These are phyloP conservation scores for Phytophthora sojae DNA, from an alignment of 352 stramenopile genomes.

Conservation along the genomic window DNA sequence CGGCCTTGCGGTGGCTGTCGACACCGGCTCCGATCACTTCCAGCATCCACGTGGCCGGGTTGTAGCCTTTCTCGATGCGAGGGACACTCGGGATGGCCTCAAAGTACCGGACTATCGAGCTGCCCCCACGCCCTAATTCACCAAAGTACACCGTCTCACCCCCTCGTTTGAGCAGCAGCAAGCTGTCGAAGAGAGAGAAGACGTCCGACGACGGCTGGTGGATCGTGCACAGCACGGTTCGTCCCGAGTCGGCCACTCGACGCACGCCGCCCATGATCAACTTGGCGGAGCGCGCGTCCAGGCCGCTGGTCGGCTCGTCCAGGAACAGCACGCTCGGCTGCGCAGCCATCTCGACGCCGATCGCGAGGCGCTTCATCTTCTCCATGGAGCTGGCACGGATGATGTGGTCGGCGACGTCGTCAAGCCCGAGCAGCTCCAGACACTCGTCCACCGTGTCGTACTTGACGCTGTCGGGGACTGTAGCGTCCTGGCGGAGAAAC, in stretches of 20 bases:
- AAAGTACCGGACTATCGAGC: neutral
- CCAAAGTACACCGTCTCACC: conserved; percentile 10
- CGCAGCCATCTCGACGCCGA: conserved; percentile 9
- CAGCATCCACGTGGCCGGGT: conserved; percentile 7
- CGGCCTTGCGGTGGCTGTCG: neutral
- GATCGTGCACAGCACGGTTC: conserved; percentile 8
- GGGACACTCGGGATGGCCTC: conserved; percentile 1
- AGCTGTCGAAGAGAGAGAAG: conserved; percentile 7
- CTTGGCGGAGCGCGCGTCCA: conserved; percentile 2
- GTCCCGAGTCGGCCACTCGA: conserved; percentile 2
- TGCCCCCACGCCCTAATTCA: neutral
- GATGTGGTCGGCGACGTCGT: neutral
- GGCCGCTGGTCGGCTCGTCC: conserved; percentile 1
- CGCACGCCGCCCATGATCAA: conserved; percentile 7
- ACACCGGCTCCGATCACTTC: conserved; percentile 2
- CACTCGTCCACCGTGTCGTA: conserved; percentile 4
- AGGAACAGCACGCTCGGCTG: conserved; percentile 8
- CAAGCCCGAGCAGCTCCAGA: conserved; percentile 1
- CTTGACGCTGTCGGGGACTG: neutral
- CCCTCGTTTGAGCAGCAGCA: conserved; percentile 1
- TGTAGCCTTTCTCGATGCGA: neutral
- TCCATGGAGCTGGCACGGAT: conserved; percentile 6
- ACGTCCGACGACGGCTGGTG: conserved; percentile 3
- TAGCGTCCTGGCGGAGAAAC: conserved; percentile 1
- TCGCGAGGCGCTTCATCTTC: conserved; percentile 10